Percentiles rank a stretch among this genome's conserved stretches.
Evolutionary conservation across 306 rosid species (phyloP).

Genomic region (Coriaria nepalensis): DNA sequence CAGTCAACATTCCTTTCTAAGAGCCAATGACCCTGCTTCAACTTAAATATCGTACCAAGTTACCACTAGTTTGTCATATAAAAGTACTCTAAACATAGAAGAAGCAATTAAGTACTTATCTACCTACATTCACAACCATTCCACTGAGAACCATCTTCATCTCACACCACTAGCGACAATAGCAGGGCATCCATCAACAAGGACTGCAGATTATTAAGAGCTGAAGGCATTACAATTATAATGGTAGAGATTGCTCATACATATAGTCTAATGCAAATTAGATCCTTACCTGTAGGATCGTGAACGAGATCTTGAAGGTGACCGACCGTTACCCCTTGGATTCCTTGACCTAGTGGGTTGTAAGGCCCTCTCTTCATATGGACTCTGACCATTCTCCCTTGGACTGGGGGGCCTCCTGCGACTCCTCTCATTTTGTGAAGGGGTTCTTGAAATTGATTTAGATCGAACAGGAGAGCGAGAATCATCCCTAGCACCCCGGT

Average conservation of each 20-base stretch:
- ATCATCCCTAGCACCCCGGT: constrained; percentile 42
- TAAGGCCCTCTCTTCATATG: constrained; percentile 27
- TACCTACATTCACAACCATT: too few species aligned
- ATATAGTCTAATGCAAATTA: not conserved
- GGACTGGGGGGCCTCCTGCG: constrained; percentile 37
- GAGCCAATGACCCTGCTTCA: too few species aligned
- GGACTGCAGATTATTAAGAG: not conserved
- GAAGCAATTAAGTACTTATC: too few species aligned
- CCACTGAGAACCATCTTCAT: too few species aligned
- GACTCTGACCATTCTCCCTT: constrained; percentile 45
- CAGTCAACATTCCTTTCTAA: too few species aligned
- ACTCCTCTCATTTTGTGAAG: constrained; percentile 30
- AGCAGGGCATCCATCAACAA: not conserved
- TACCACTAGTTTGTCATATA: too few species aligned
- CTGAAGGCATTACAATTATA: too few species aligned
- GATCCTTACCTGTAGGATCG: constrained; percentile 52
- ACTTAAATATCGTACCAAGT: too few species aligned
- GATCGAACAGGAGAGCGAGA: constrained; percentile 50
- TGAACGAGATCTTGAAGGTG: constrained; percentile 49
- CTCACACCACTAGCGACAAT: too few species aligned
- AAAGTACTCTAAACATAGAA: too few species aligned
- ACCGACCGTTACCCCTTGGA: constrained; percentile 31
- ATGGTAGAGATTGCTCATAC: too few species aligned
- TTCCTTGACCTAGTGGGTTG: constrained; percentile 43
- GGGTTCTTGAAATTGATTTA: constrained; percentile 68